Evolutionary conservation across 2,329 filamentous ascomycete genomes (phyloP).

Genomic region (Pseudogymnoascus sp.): DNA sequence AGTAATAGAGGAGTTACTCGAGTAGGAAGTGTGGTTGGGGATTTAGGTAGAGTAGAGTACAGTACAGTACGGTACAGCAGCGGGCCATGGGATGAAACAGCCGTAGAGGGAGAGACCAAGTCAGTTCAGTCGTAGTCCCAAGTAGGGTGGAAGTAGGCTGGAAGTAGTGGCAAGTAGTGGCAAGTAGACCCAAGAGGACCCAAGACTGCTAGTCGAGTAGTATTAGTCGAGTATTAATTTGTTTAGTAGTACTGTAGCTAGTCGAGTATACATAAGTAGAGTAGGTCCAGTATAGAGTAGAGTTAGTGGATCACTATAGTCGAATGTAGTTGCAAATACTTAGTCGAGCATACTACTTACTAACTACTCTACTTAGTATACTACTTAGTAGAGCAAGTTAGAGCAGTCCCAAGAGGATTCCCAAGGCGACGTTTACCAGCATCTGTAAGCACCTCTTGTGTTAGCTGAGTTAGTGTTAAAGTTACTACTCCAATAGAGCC

Average conservation of each 20-base stretch:
- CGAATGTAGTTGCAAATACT: neutral
- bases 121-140: neutral
- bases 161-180: constrained; percentile 2
- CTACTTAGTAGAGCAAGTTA: neutral
- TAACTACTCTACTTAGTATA: neutral
- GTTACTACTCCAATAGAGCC: neutral
- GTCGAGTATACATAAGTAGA: neutral
- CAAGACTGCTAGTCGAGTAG: neutral
- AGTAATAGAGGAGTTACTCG: neutral
- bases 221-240: neutral
- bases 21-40: neutral
- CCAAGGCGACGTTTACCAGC: constrained; percentile 1
- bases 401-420: neutral
- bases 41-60: neutral
- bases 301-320: no score
- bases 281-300: neutral
- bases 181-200: neutral
- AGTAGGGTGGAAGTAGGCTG: neutral
- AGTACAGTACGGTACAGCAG: neutral
- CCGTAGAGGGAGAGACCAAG: constrained; percentile 4
- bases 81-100: constrained; percentile 7
- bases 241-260: neutral
- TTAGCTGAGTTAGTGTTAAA: neutral
- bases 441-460: neutral
- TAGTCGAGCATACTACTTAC: neutral